Percentiles rank a stretch among this genome's conserved stretches.
Evolutionary conservation across 1,284 basidiomycete genomes (phyloP).

Genomic region (Ganoderma sp.): DNA sequence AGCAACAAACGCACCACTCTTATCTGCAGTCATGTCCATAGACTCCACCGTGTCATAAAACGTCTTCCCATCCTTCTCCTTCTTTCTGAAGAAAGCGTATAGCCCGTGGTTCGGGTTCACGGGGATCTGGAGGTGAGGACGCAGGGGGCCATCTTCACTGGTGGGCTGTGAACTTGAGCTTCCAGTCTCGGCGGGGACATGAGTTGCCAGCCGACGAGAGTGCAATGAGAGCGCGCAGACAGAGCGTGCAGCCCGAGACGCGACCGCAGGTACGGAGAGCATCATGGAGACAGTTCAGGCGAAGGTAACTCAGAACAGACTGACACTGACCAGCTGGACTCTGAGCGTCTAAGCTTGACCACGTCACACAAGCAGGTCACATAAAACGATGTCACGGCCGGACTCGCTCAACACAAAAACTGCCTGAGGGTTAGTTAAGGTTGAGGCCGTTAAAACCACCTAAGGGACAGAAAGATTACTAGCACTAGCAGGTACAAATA

Average conservation of each 20-base stretch:
- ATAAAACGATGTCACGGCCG: neutral
- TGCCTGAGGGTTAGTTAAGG: neutral
- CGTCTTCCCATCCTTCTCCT: conserved; percentile 45
- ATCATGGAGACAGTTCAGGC: conserved; percentile 14
- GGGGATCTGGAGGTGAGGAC: conserved; percentile 51
- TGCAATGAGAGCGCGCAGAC: conserved; percentile 12
- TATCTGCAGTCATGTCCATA: conserved; percentile 47
- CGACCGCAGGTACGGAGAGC: conserved; percentile 16
- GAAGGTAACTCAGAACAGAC: neutral
- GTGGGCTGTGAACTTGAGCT: conserved; percentile 14
- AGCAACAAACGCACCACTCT: conserved; percentile 42
- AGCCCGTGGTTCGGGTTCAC: conserved; percentile 70
- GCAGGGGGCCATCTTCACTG: conserved; percentile 38
- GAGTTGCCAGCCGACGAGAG: conserved; percentile 27
- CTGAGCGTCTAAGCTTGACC: neutral
- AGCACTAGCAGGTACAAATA: conserved; percentile 7
- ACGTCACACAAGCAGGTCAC: conserved; percentile 5
- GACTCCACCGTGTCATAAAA: conserved; percentile 53
- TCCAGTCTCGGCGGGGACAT: conserved; percentile 17
- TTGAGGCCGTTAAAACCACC: no score
- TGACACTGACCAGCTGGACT: conserved; percentile 8
- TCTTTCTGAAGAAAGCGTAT: conserved; percentile 75
- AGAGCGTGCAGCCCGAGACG: conserved; percentile 21
- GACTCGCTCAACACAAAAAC: neutral
- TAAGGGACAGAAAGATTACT: neutral